A percentile compares a stretch with the other conserved stretches of the same genome.
phyloP scores from a whole-genome alignment of 148 eudicot species.

The Diospyros lotus region DNA sequence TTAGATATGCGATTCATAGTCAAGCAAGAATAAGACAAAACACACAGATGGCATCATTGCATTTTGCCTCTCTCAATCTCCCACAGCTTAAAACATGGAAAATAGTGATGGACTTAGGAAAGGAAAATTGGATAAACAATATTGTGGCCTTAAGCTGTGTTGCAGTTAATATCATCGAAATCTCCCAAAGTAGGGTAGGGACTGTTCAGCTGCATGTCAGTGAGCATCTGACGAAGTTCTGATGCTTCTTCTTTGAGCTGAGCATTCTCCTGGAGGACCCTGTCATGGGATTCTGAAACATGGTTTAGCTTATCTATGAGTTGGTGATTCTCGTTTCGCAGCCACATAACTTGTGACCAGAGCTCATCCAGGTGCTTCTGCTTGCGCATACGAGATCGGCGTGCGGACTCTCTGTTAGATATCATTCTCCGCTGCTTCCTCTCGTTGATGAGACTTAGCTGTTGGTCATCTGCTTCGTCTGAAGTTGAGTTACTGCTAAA shows the following conservation, averaged over 20 bases:
- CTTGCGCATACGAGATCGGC: conserved; percentile 93
- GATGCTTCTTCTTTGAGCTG: conserved; percentile 65
- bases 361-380: conserved; percentile 84
- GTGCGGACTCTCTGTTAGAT: conserved; percentile 91
- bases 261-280: conserved; percentile 57
- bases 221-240: conserved; percentile 74
- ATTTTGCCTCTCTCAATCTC: conserved; percentile 12
- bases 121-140: conserved; percentile 1
- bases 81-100: conserved; percentile 7
- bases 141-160: conserved; percentile 30
- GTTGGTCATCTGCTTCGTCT: conserved; percentile 86
- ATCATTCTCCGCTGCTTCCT: conserved; percentile 92
- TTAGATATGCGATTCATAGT: background rate
- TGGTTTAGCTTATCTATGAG: conserved; percentile 58
- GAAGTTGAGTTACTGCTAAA: conserved; percentile 80
- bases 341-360: conserved; percentile 73
- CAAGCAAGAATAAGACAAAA: background rate
- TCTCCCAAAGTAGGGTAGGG: conserved; percentile 47
- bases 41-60: conserved; percentile 13
- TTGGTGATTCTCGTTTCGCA: conserved; percentile 70
- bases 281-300: conserved; percentile 55
- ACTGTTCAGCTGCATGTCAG: conserved; percentile 62
- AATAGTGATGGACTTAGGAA: conserved; percentile 11
- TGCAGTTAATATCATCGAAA: conserved; percentile 49
- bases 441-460: conserved; percentile 60